These are phyloP conservation scores for Diaporthe citriasiana DNA, from an alignment of 2,329 filamentous ascomycete species.

Conservation along the genomic window DNA sequence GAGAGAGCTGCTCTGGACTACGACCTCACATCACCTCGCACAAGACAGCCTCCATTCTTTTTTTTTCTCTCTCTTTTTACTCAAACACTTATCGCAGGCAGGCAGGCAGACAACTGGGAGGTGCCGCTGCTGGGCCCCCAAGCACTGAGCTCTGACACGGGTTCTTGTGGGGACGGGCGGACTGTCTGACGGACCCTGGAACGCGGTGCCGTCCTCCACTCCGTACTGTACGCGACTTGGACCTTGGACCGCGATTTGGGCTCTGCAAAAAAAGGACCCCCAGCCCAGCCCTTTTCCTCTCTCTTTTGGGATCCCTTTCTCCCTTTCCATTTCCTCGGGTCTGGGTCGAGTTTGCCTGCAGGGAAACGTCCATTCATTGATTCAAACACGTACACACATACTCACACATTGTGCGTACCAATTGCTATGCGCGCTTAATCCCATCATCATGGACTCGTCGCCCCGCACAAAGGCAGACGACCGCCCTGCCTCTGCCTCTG, in stretches of 20 bases:
- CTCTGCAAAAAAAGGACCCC: slow-evolving; percentile 35
- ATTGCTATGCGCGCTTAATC: slow-evolving; percentile 34
- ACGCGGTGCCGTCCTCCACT: slow-evolving; percentile 39
- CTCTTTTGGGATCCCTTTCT: slow-evolving; percentile 7
- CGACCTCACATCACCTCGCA: not conserved
- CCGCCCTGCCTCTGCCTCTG: slow-evolving; percentile 37
- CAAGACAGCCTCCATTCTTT: not conserved
- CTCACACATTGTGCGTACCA: slow-evolving; percentile 3
- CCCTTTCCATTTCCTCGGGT: slow-evolving; percentile 15
- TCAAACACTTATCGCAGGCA: not conserved
- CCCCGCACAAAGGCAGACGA: slow-evolving; percentile 36
- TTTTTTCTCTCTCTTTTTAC: not conserved
- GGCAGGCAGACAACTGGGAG: not conserved
- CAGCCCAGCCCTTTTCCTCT: slow-evolving; percentile 32
- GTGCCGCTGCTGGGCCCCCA: slow-evolving; percentile 6
- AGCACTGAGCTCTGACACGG: slow-evolving; percentile 1
- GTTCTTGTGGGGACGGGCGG: slow-evolving; percentile 35
- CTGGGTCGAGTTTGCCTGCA: slow-evolving; percentile 31
- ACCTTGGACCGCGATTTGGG: slow-evolving; percentile 41
- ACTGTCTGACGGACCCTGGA: slow-evolving; percentile 33
- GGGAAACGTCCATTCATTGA: slow-evolving; percentile 35
- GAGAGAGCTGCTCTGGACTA: not conserved
- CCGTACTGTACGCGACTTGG: slow-evolving; percentile 42
- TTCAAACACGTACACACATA: not conserved
- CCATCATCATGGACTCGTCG: slow-evolving; percentile 40